phyloP scores from a whole-genome alignment of 768 basidiomycete species.

The Leccinum sublutescens region DNA sequence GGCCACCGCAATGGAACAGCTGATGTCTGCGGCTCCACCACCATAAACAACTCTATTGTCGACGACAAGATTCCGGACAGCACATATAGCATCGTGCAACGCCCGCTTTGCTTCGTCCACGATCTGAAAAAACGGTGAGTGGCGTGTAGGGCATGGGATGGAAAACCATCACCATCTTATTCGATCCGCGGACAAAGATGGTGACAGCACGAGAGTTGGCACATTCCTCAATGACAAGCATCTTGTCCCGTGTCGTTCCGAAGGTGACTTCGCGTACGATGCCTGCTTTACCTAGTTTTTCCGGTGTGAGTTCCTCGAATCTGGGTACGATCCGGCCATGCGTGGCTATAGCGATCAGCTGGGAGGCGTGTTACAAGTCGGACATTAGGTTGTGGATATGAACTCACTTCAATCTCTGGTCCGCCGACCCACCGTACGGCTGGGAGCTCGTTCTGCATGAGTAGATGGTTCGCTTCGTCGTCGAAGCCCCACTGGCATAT shows the following conservation, averaged over 20 bases:
- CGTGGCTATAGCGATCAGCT: conserved; percentile 98
- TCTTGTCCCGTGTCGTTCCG: conserved; percentile 98
- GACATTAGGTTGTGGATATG: background rate
- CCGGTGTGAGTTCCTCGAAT: conserved; percentile 90
- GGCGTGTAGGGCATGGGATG: background rate
- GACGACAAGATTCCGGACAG: conserved; percentile 90
- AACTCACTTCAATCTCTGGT: conserved; percentile 90
- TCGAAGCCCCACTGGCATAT: conserved; percentile 99
- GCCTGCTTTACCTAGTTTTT: conserved; percentile 92
- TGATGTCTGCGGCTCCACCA: conserved; percentile 97
- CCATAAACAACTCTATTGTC: conserved; percentile 98
- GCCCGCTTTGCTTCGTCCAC: conserved; percentile 99
- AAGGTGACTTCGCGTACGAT: conserved; percentile 93
- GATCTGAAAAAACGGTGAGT: conserved; percentile 54
- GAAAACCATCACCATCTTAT: conserved; percentile 84
- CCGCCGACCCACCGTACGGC: conserved; percentile 99
- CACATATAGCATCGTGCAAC: conserved; percentile 96
- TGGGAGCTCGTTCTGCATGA: conserved; percentile 97
- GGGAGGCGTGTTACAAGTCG: background rate
- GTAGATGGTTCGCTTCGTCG: conserved; percentile 96
- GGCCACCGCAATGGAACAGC: conserved; percentile 87
- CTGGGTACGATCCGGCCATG: conserved; percentile 97
- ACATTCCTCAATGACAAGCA: conserved; percentile 99
- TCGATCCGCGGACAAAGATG: conserved; percentile 94
- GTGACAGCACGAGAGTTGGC: conserved; percentile 96